A percentile compares a stretch with the other conserved stretches of the same genome.
Evolutionary conservation across 2,329 filamentous ascomycete species (phyloP).

Genomic region (Talaromyces sp.): DNA sequence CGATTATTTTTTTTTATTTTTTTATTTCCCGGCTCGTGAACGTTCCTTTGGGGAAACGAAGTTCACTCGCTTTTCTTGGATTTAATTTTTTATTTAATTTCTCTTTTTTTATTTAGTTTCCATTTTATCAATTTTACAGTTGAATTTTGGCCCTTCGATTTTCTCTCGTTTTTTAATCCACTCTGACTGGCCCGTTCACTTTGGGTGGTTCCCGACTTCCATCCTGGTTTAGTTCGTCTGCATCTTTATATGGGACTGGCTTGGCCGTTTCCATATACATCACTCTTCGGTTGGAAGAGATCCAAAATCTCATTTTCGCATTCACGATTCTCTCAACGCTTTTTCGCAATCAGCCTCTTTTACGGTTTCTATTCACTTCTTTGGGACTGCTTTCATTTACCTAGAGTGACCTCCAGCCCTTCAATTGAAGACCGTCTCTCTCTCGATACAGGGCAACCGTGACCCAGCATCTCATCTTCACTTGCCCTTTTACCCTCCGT

Average conservation of each 20-base stretch:
- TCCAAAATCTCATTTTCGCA: conserved; percentile 12
- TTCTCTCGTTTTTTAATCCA: conserved; percentile 15
- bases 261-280: conserved; percentile 30
- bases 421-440: neutral
- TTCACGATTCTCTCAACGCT: neutral
- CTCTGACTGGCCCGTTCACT: conserved; percentile 7
- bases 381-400: neutral
- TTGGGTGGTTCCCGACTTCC: conserved; percentile 11
- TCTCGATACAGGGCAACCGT: neutral
- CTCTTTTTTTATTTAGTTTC: conserved; percentile 6
- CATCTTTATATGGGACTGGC: conserved; percentile 25
- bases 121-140: no score
- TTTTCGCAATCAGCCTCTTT: neutral
- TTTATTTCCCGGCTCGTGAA: conserved; percentile 13
- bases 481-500: neutral
- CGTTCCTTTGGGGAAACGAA: conserved; percentile 6
- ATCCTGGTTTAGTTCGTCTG: conserved; percentile 19
- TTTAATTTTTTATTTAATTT: conserved; percentile 4
- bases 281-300: conserved; percentile 15
- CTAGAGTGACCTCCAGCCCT: neutral
- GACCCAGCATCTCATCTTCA: neutral
- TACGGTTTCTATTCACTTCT: no score
- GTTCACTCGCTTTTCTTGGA: neutral
- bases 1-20: conserved; percentile 10
- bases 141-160: conserved; percentile 5